These are phyloP conservation scores for Pythium scleroteichum DNA, from an alignment of 352 stramenopile species.

Conservation along the genomic window DNA sequence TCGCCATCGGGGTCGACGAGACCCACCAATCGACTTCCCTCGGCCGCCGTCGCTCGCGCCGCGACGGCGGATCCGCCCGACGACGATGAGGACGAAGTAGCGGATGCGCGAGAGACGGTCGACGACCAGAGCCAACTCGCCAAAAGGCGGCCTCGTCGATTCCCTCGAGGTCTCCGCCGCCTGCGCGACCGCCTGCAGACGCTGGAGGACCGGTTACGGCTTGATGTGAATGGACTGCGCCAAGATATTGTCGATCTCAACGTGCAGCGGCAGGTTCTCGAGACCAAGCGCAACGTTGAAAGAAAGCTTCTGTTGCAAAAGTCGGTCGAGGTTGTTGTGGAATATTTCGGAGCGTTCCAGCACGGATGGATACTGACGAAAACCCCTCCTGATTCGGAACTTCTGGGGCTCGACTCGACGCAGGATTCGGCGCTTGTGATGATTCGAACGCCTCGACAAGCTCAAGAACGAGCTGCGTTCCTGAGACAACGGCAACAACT, in stretches of 20 bases:
- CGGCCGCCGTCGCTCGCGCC: neutral
- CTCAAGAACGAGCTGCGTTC: conserved; percentile 1
- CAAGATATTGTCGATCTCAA: conserved; percentile 33
- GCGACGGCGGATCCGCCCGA: neutral
- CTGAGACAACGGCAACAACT: conserved; percentile 10
- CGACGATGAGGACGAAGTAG: neutral
- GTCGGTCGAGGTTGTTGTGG: conserved; percentile 18
- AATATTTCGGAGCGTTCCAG: conserved; percentile 32
- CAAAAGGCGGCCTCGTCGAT: neutral
- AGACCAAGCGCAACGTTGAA: neutral
- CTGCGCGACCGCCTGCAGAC: conserved; percentile 30
- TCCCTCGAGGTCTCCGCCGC: conserved; percentile 11
- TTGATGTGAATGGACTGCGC: conserved; percentile 33
- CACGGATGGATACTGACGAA: conserved; percentile 19
- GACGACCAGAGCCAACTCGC: neutral
- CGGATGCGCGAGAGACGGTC: neutral
- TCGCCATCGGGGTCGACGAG: no score
- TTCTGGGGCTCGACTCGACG: conserved; percentile 1
- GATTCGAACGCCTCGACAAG: conserved; percentile 3
- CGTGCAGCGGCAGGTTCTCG: conserved; percentile 13
- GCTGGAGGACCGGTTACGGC: conserved; percentile 25
- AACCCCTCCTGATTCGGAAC: neutral
- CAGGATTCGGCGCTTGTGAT: neutral
- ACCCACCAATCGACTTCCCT: neutral
- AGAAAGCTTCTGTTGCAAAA: conserved; percentile 1